Base-by-base conservation (phyloP, 306 rosid species). In the Glycyrrhiza uralensis region DNA sequence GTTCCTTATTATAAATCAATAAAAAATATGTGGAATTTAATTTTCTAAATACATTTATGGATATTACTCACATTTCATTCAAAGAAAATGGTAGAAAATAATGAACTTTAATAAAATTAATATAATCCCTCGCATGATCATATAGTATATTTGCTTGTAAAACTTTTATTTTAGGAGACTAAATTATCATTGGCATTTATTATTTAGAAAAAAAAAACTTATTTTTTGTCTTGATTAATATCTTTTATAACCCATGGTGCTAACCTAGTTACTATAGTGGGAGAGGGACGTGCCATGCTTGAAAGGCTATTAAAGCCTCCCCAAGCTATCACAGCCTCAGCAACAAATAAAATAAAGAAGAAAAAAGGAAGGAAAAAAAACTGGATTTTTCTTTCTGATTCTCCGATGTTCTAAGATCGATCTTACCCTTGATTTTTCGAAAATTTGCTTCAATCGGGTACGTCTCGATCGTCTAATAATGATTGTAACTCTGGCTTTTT, bases 331-430 rank as follows among this genome's bases (percentile, higher is more conserved):
- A 35, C 57, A 30, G 58, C 72, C 65, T 64, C 71, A 12, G 47
- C 20, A n/a, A 57, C 6, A 49, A 38, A 30, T 23, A 57, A 47
- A 11, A 64, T 15, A 64, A 26, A 66, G n/a, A 7, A 57, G 12
- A 66, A 20, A 13, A 47, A 20, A 5, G 32, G 47, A 22, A 45
- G 6, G 28, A 46, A 61, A 56, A 72, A 57, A 41, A 29, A 18
- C 64, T 45, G 19, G 56, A 71, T 76, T 69, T n/a, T 72, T 69
- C 58, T 22, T 38, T 78, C 75, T 86, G 83, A 87, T 82, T 78
- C 81, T 83, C 73, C 76, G 73, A 81, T 85, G 86, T 73, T 90
- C 83, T 76, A 75, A 85, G 80, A 76, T 79, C 81, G 76, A 74
- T 75, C 79, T 19, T 79, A 35, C 70, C 75, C 80, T 56, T 80